These are phyloP conservation scores for Malus asiatica DNA, from an alignment of 306 rosid genomes.

Conservation along the genomic window DNA sequence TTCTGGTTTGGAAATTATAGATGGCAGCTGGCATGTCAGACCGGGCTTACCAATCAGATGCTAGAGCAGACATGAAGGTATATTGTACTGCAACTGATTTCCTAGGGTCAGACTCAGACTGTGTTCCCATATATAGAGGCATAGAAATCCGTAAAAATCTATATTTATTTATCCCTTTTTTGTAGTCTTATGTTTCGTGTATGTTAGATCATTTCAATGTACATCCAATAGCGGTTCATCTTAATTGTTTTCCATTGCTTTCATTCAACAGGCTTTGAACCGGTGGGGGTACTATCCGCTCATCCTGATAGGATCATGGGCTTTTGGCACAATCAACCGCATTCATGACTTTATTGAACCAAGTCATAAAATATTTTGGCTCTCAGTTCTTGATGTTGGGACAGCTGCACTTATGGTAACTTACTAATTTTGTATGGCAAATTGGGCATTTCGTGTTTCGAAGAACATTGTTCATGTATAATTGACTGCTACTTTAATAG, in stretches of 20 bases:
- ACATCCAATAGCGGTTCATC: not conserved
- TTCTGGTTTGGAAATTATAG: conserved; percentile 45
- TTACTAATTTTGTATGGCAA: not conserved
- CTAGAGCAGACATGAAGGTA: conserved; percentile 92
- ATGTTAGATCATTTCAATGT: not conserved
- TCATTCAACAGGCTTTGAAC: conserved; percentile 60
- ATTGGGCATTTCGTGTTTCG: not conserved
- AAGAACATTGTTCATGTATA: not conserved
- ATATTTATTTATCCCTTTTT: too few relatives aligned
- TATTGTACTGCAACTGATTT: conserved; percentile 7
- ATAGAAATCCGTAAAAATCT: not conserved
- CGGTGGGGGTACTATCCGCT: conserved; percentile 98
- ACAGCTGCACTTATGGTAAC: conserved; percentile 90
- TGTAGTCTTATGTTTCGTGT: not conserved
- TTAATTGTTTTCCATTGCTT: not conserved
- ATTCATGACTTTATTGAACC: conserved; percentile 94
- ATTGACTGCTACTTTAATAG: not conserved
- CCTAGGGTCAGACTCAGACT: not conserved
- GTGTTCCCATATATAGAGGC: not conserved
- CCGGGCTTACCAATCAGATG: conserved; percentile 54
- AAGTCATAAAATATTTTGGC: conserved; percentile 84
- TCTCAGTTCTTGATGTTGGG: conserved; percentile 87
- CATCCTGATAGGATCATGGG: conserved; percentile 89
- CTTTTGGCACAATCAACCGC: conserved; percentile 89
- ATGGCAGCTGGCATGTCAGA: conserved; percentile 97